phyloP scores from a whole-genome alignment of 805 yeast genomes.

The Teunomyces aglyptinius region DNA sequence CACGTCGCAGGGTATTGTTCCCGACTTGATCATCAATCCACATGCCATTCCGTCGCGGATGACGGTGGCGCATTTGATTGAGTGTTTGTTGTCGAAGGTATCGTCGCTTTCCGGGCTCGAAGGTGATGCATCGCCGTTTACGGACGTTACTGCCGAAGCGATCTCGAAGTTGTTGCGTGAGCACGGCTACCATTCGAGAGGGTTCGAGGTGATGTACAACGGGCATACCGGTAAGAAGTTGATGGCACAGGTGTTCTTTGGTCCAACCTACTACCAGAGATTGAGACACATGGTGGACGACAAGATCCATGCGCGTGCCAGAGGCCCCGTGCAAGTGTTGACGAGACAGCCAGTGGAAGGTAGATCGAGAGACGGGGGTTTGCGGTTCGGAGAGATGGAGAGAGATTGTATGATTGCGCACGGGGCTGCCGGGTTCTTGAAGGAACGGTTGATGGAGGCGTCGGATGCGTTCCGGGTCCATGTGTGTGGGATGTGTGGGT shows the following conservation, averaged over 20 bases:
- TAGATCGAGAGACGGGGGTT: constrained; percentile 98
- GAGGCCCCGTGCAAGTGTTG: constrained; percentile 97
- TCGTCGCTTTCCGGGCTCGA: constrained; percentile 93
- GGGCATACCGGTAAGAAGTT: constrained; percentile 98
- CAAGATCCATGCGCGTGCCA: constrained; percentile 97
- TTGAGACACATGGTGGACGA: constrained; percentile 99
- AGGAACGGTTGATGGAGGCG: constrained; percentile 98
- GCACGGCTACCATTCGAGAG: constrained; percentile 97
- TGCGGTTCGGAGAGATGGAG: constrained; percentile 99
- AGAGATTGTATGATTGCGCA: constrained; percentile 99
- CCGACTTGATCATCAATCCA: constrained; percentile 96
- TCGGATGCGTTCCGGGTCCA: constrained; percentile 99
- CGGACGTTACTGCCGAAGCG: constrained; percentile 97
- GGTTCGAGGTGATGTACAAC: constrained; percentile 97
- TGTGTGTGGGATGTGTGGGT: constrained; percentile 97
- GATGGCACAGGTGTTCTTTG: constrained; percentile 98
- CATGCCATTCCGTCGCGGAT: constrained; percentile 99
- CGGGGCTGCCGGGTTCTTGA: constrained; percentile 97
- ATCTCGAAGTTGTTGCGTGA: constrained; percentile 88
- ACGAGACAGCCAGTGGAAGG: constrained; percentile 99
- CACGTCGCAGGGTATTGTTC: constrained; percentile 91
- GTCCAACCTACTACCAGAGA: constrained; percentile 99
- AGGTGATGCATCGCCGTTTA: constrained; percentile 99
- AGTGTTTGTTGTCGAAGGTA: constrained; percentile 93
- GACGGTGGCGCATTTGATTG: constrained; percentile 99